phyloP scores from a whole-genome alignment of 805 yeast genomes.

The Lipomyces chichibuensis region DNA sequence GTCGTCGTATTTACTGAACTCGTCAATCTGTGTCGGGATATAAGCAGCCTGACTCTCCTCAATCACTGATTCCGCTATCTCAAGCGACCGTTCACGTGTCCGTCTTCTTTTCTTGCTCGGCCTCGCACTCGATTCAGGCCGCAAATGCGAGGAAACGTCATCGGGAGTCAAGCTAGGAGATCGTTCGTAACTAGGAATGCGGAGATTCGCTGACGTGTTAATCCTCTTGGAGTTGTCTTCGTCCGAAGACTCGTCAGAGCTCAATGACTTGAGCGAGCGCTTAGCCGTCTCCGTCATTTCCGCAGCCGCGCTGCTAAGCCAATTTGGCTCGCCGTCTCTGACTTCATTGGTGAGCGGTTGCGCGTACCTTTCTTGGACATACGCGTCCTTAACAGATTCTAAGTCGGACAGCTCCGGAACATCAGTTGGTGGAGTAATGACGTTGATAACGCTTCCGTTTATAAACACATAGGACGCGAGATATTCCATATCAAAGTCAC shows the following conservation, averaged over 20 bases:
- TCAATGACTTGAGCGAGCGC: neutral
- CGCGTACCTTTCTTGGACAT: neutral
- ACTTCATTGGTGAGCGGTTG: neutral
- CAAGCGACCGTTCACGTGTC: neutral
- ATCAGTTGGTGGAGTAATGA: neutral
- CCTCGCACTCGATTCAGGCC: neutral
- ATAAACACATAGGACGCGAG: conserved; percentile 8
- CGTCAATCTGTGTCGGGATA: neutral
- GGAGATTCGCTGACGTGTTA: neutral
- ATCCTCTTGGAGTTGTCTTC: neutral
- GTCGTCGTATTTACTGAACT: neutral
- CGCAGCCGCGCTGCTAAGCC: neutral
- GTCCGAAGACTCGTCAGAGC: neutral
- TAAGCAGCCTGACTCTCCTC: conserved; percentile 2
- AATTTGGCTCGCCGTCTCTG: neutral
- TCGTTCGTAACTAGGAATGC: neutral
- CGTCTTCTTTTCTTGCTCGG: neutral
- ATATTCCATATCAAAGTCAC: conserved; percentile 27
- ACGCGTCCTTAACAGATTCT: neutral
- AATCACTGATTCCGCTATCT: conserved; percentile 6
- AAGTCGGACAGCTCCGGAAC: neutral
- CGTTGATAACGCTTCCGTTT: conserved; percentile 15
- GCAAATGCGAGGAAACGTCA: neutral
- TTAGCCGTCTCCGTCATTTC: neutral
- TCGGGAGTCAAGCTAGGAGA: neutral